Percentiles rank a stretch among this genome's conserved stretches.
Conservation (phyloP, 2,329 filamentous ascomycete species). For the Macroventuria anomochaeta region DNA sequence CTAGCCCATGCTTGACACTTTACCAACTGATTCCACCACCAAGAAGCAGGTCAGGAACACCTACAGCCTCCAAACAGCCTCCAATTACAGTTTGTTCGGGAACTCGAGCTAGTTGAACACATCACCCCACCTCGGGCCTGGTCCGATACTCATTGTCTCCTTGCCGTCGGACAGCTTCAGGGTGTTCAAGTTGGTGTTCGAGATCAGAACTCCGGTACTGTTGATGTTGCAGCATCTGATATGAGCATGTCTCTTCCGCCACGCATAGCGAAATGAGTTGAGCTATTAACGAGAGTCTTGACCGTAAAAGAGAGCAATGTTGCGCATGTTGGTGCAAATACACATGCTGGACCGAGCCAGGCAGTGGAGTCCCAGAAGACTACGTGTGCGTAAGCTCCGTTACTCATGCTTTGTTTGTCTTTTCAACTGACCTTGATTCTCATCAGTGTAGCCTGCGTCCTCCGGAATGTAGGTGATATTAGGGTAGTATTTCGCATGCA, state of each 20-base stretch:
- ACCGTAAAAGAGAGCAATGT: constrained; percentile 27
- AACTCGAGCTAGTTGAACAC: constrained; percentile 35
- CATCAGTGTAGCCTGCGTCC: constrained; percentile 12
- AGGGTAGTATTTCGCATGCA: constrained; percentile 7
- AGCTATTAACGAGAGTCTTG: constrained; percentile 17
- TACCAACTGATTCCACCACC: constrained; percentile 33
- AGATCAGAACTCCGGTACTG: constrained; percentile 25
- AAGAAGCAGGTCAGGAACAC: constrained; percentile 37
- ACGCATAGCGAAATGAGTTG: constrained; percentile 29
- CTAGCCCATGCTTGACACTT: constrained; percentile 19
- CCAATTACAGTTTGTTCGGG: constrained; percentile 31
- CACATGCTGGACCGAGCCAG: constrained; percentile 26
- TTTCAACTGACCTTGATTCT: constrained; percentile 9
- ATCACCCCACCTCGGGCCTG: constrained; percentile 40
- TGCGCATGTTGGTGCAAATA: constrained; percentile 24
- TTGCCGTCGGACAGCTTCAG: constrained; percentile 32
- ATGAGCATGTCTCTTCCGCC: constrained; percentile 37
- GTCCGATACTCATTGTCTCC: constrained; percentile 32
- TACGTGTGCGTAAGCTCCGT: not conserved
- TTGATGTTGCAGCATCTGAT: constrained; percentile 27
- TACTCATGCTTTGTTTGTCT: not conserved
- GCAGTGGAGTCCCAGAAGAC: constrained; percentile 16
- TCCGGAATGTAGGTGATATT: constrained; percentile 18
- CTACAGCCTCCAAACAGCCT: constrained; percentile 35
- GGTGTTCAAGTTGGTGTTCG: constrained; percentile 28